Percentiles rank a stretch among this genome's conserved stretches.
Conservation (phyloP, 345 rosid species). For the Dimocarpus longan region DNA sequence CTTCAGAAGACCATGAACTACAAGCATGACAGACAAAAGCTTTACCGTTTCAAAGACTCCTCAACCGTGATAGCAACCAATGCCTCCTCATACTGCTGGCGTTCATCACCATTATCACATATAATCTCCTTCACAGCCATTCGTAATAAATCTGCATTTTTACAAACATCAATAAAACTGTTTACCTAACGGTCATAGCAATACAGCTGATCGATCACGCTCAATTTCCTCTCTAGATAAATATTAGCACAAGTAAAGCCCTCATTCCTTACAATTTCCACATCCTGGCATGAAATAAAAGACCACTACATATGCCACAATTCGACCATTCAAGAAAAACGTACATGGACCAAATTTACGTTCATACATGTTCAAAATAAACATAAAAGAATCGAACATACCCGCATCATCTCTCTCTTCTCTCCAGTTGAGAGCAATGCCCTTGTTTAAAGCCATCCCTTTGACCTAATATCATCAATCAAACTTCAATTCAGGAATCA, state of each 20-base stretch:
- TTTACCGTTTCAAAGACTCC: constrained; percentile 76
- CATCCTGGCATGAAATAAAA: background rate
- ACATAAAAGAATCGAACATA: constrained; percentile 15
- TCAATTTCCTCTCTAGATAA: background rate
- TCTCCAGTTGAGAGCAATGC: constrained; percentile 51
- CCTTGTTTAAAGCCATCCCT: constrained; percentile 95
- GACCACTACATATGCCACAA: background rate
- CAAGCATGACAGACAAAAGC: constrained; percentile 13
- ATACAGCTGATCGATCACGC: background rate
- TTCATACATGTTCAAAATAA: background rate
- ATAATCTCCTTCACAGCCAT: constrained; percentile 89
- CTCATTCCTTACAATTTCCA: background rate
- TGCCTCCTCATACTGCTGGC: constrained; percentile 72
- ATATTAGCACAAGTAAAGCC: background rate
- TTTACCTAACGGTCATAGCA: constrained; percentile 3
- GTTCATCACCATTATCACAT: constrained; percentile 63
- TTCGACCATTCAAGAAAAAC: background rate
- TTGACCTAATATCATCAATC: constrained; percentile 58
- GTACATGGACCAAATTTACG: background rate
- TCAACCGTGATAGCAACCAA: constrained; percentile 77
- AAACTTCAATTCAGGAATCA: background rate
- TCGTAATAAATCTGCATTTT: constrained; percentile 66
- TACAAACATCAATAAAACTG: constrained; percentile 9
- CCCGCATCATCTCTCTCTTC: constrained; percentile 88
- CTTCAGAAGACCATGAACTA: background rate